Evolutionary conservation across 345 rosid species (phyloP).

Genomic region (Lepidium aucheri): DNA sequence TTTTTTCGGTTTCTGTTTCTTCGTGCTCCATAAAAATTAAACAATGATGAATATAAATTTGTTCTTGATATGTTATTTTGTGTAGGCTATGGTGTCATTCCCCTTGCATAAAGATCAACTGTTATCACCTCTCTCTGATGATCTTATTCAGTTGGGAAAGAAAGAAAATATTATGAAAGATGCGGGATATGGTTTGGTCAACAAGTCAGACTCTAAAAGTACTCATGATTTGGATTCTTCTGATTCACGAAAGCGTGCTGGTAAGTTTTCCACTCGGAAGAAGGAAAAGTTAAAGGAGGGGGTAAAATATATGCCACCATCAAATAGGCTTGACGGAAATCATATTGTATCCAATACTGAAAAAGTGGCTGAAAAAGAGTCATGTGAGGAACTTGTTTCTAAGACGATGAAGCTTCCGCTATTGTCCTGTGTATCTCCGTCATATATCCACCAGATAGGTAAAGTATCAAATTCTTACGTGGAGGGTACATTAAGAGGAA

Average conservation of each 20-base stretch:
- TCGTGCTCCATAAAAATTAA: neutral
- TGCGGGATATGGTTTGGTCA: slow-evolving; percentile 22
- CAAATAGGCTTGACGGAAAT: slow-evolving; percentile 27
- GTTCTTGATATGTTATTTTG: slow-evolving; percentile 13
- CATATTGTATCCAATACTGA: slow-evolving; percentile 32
- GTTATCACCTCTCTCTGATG: slow-evolving; percentile 78
- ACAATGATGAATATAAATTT: slow-evolving; percentile 16
- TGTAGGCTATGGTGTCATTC: slow-evolving; percentile 79
- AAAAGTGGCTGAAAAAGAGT: slow-evolving; percentile 30
- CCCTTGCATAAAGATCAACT: slow-evolving; percentile 44
- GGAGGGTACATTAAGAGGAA: slow-evolving; percentile 30
- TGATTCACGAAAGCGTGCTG: slow-evolving; percentile 37
- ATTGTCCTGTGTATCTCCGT: slow-evolving; percentile 42
- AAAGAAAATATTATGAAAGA: slow-evolving; percentile 35
- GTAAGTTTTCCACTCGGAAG: slow-evolving; percentile 35
- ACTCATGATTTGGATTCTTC: slow-evolving; percentile 23
- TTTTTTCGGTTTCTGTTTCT: slow-evolving; percentile 10
- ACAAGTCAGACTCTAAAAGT: slow-evolving; percentile 23
- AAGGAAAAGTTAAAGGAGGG: slow-evolving; percentile 35
- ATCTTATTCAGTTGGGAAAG: slow-evolving; percentile 43
- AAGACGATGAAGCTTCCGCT: slow-evolving; percentile 63
- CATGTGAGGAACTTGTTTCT: slow-evolving; percentile 65
- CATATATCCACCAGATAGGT: slow-evolving; percentile 19
- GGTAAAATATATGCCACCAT: slow-evolving; percentile 34
- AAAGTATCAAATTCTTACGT: slow-evolving; percentile 26